phyloP scores from a whole-genome alignment of 371 early-diverging fungal species.

The Rhizopus sp. region DNA sequence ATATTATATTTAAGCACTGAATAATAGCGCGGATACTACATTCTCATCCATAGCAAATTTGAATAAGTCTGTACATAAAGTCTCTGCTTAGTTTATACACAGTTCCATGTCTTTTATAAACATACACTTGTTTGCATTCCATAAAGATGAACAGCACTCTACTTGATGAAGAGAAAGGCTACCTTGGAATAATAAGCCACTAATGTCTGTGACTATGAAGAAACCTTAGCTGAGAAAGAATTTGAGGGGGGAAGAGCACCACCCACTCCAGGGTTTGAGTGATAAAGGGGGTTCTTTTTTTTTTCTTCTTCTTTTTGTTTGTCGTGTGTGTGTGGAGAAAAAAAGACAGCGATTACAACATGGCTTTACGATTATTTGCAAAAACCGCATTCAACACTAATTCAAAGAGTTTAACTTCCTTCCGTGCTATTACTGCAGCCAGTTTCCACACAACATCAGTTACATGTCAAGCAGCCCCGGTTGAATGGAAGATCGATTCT shows the following conservation, averaged over 20 bases:
- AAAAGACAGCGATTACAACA: not conserved
- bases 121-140: too few relatives aligned
- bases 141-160: not conserved
- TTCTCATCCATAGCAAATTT: too few relatives aligned
- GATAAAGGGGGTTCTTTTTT: not conserved
- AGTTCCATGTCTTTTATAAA: too few relatives aligned
- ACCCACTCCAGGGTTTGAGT: not conserved
- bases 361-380: slow-evolving; percentile 23
- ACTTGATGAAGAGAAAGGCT: too few relatives aligned
- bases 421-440: slow-evolving; percentile 25
- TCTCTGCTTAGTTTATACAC: too few relatives aligned
- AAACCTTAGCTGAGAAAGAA: not conserved
- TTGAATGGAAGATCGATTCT: slow-evolving; percentile 49
- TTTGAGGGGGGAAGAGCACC: not conserved
- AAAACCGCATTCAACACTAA: slow-evolving; percentile 9
- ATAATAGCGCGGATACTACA: too few relatives aligned
- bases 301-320: not conserved
- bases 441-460: slow-evolving; percentile 32
- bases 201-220: not conserved
- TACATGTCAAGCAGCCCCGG: slow-evolving; percentile 27
- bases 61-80: too few relatives aligned
- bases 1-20: too few relatives aligned
- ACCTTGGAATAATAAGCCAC: not conserved
- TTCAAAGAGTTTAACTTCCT: slow-evolving; percentile 5
- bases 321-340: not conserved